Conservation (phyloP, 2,329 filamentous ascomycete species). For the Arthrobotrys entomopaga region DNA sequence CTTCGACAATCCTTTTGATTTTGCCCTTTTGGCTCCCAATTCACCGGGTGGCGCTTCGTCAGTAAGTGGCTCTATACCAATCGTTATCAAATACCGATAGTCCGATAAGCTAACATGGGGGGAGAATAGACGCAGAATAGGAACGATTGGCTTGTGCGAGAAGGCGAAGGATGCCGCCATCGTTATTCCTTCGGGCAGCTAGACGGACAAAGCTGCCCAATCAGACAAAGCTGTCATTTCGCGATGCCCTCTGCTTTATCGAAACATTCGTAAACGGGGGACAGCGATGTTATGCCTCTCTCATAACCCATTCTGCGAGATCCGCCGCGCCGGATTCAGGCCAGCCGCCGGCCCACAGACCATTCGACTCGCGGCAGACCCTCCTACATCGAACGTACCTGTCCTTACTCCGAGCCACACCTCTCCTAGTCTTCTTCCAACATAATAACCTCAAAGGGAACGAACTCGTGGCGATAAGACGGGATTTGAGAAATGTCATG, state of each 20-base stretch:
- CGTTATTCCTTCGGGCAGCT: conserved; percentile 40
- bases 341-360: conserved; percentile 88
- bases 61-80: conserved; percentile 6
- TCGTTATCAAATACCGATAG: background rate
- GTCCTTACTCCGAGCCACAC: conserved; percentile 84
- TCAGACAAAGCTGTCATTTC: conserved; percentile 42
- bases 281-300: conserved; percentile 45
- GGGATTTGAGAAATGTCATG: conserved; percentile 73
- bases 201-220: conserved; percentile 38
- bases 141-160: background rate
- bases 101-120: background rate
- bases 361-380: conserved; percentile 85
- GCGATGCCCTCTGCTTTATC: conserved; percentile 51
- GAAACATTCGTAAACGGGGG: conserved; percentile 48
- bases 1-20: background rate
- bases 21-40: conserved; percentile 39
- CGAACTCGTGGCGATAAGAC: conserved; percentile 78
- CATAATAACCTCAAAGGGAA: conserved; percentile 79
- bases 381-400: conserved; percentile 89
- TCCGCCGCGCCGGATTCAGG: conserved; percentile 35
- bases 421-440: conserved; percentile 86
- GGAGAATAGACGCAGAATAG: background rate
- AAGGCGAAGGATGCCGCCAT: conserved; percentile 33
- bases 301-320: conserved; percentile 36
- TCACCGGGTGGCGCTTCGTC: conserved; percentile 7